Percentiles rank a stretch among this genome's conserved stretches.
phyloP scores from a whole-genome alignment of 768 basidiomycete species.

The Boletus bicolor region DNA sequence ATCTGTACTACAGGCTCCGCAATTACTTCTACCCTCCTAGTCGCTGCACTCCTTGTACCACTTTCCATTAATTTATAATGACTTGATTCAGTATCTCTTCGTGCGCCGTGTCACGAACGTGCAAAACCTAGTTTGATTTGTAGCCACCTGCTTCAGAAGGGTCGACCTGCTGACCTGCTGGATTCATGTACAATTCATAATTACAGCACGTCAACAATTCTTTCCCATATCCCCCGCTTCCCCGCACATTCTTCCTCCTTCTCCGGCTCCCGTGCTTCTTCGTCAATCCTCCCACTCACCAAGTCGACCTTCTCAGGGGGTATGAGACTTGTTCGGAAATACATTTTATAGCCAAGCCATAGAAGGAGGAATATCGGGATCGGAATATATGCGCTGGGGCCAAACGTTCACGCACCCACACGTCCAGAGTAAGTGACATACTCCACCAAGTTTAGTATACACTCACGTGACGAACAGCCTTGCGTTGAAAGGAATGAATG shows the following conservation, averaged over 20 bases:
- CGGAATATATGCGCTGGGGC: slow-evolving; percentile 28
- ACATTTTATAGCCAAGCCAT: slow-evolving; percentile 37
- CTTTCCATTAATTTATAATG: slow-evolving; percentile 20
- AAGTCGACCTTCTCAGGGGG: slow-evolving; percentile 50
- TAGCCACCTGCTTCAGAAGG: background rate
- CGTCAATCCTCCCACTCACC: slow-evolving; percentile 46
- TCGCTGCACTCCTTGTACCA: slow-evolving; percentile 20
- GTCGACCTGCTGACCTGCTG: background rate
- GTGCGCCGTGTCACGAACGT: slow-evolving; percentile 8
- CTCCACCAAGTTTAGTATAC: background rate
- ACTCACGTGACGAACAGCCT: slow-evolving; percentile 59
- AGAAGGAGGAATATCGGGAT: slow-evolving; percentile 35
- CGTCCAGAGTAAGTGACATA: background rate
- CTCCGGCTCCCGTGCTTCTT: slow-evolving; percentile 50
- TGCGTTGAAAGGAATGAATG: slow-evolving; percentile 44
- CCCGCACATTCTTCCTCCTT: slow-evolving; percentile 33
- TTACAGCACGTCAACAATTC: slow-evolving; percentile 24
- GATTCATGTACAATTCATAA: background rate
- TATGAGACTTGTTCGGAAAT: slow-evolving; percentile 34
- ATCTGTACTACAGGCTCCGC: slow-evolving; percentile 27
- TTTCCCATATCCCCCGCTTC: slow-evolving; percentile 21
- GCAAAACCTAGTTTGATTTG: background rate
- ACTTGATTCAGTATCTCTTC: background rate
- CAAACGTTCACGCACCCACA: background rate
- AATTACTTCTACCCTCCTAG: slow-evolving; percentile 6